phyloP scores from a whole-genome alignment of 192 early-diverging fungal species.

The Allomyces macrogynus region DNA sequence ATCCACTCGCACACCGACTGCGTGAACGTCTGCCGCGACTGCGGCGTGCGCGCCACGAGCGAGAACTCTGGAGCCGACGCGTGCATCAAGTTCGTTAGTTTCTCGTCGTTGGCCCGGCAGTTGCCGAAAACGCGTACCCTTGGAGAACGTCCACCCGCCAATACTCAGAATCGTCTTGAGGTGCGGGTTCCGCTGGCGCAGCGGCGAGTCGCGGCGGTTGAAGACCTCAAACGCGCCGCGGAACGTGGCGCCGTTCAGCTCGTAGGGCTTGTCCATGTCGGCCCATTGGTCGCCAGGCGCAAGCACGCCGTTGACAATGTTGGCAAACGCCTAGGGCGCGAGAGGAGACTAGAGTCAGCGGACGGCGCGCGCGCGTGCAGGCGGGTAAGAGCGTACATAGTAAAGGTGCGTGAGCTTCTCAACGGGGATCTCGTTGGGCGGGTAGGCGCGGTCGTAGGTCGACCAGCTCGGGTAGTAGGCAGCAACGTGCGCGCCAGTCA shows the following conservation, averaged over 20 bases:
- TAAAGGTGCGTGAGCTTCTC: background rate
- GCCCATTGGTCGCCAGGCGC: background rate
- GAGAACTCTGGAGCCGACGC: background rate
- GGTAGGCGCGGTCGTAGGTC: background rate
- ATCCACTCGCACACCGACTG: background rate
- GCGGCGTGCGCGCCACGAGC: background rate
- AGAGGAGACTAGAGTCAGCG: too few relatives aligned
- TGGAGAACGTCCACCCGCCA: constrained; percentile 62
- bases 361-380: too few relatives aligned
- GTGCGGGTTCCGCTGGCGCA: constrained; percentile 35
- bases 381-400: background rate
- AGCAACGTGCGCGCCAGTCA: background rate
- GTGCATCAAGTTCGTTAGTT: too few relatives aligned
- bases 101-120: too few relatives aligned
- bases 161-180: constrained; percentile 49
- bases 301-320: background rate
- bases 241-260: background rate
- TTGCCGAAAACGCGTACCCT: background rate
- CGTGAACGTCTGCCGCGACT: background rate
- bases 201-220: constrained; percentile 26
- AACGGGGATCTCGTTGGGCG: background rate
- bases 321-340: background rate
- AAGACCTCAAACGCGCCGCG: constrained; percentile 34
- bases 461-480: background rate
- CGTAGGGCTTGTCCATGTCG: background rate